Base-by-base conservation (phyloP, 2,329 filamentous ascomycete species). In the Monilinia aucupariae region DNA sequence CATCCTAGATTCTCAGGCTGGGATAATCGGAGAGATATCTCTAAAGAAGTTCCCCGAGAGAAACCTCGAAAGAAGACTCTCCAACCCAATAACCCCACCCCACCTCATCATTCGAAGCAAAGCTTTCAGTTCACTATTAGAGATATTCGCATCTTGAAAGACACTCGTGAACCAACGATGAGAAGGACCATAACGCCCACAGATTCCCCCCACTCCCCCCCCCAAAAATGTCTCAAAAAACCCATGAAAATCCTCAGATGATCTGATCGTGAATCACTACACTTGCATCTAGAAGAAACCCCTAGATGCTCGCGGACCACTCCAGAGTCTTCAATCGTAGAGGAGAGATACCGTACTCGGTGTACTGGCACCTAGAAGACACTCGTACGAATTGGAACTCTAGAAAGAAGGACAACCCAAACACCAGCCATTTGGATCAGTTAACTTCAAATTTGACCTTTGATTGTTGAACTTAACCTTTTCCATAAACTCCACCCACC, bases 231-330 rank as follows among this genome's bases (percentile, higher is more conserved):
- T 4, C 15, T 17, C 12, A 17, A 39, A 53, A 41, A 34, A 6
- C 34, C 51, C 17, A 20, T 27, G 15, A 0, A 22, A 53, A 20
- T 25, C 25, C 34, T 39, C 34, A 5, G 8, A 30, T 41, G 51
- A 27, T 53, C 51, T 53, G 34, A 41, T 53, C 51, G 51, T 53
- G 13, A n/a, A 17, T 1, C n/a, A 1, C 20, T 8, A 54, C 9
- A 30, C 52, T 54, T 9, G 37, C 52, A n/a, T 30, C 52, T 4
- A 41, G 0, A 0, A 0, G 0, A 0, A 0, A n/a, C 10, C 22
- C 8, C 10, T 43, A 37, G 37, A 55, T 53, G 27, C 37, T 55
- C 17, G 37, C 25, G 37, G 52, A 55, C 2, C 25, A 32, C 52
- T n/a, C 25, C 25, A 30, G 27, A 55, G 10, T 4, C 2, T 15